Evolutionary conservation across 2,329 filamentous ascomycete genomes (phyloP).

Genomic region (Clonostachys chloroleuca): DNA sequence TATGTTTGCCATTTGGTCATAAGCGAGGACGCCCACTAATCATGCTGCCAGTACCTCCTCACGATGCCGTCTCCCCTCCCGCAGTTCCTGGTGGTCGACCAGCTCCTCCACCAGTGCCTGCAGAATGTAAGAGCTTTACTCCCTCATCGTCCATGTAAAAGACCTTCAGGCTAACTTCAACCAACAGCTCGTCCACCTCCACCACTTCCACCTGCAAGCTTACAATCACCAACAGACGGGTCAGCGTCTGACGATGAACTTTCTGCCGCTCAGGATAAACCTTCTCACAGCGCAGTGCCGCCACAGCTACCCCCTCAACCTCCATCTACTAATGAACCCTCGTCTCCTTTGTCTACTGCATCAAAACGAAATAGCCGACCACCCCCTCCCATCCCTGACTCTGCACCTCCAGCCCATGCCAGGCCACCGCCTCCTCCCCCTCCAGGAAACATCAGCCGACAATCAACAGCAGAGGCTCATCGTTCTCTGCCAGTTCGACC

Average conservation of each 20-base stretch:
- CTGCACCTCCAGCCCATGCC: slow-evolving; percentile 45
- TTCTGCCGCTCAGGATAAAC: slow-evolving; percentile 47
- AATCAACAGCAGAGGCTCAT: slow-evolving; percentile 54
- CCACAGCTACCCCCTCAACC: slow-evolving; percentile 39
- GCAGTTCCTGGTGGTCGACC: slow-evolving; percentile 47
- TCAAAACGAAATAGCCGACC: slow-evolving; percentile 53
- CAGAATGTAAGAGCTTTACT: slow-evolving; percentile 44
- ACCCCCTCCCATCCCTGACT: slow-evolving; percentile 57
- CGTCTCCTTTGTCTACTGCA: slow-evolving; percentile 16
- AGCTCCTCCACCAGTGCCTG: slow-evolving; percentile 52
- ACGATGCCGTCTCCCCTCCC: slow-evolving; percentile 28
- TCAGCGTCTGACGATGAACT: slow-evolving; percentile 89
- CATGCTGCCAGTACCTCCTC: background rate
- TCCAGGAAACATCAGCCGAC: slow-evolving; percentile 44
- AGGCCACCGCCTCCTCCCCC: slow-evolving; percentile 66
- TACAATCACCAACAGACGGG: slow-evolving; percentile 67
- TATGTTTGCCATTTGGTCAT: slow-evolving; percentile 5
- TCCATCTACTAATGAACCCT: slow-evolving; percentile 24
- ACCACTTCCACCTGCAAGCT: slow-evolving; percentile 44
- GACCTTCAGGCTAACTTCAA: slow-evolving; percentile 34
- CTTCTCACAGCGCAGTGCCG: slow-evolving; percentile 32
- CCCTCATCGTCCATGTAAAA: background rate
- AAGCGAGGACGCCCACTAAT: background rate
- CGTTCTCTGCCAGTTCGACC: slow-evolving; percentile 36
- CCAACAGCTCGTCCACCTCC: slow-evolving; percentile 44